These are phyloP conservation scores for Phialophora macrospora DNA, from an alignment of 2,329 filamentous ascomycete species.

Conservation along the genomic window DNA sequence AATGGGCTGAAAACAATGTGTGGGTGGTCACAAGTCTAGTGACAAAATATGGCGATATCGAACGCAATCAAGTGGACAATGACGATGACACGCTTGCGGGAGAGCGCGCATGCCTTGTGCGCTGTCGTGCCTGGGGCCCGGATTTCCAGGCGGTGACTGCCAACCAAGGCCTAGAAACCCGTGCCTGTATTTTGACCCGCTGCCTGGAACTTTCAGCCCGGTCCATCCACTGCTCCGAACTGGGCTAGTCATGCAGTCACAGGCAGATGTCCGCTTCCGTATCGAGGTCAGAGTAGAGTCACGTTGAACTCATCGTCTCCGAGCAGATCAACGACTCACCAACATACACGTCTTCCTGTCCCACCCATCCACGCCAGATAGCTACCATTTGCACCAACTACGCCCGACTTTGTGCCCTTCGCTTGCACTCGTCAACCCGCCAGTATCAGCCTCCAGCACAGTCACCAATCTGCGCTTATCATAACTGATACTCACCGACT, in stretches of 20 bases:
- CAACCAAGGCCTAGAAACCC: conserved; percentile 9
- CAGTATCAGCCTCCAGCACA: not conserved
- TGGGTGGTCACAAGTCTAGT: conserved; percentile 7
- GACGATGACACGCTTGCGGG: conserved; percentile 19
- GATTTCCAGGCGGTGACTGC: not conserved
- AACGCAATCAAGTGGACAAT: conserved; percentile 9
- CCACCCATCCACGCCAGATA: conserved; percentile 1
- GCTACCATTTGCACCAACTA: conserved; percentile 8
- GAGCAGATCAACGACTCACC: conserved; percentile 11
- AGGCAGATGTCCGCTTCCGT: conserved; percentile 14
- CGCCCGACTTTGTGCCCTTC: not conserved
- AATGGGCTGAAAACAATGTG: conserved; percentile 5
- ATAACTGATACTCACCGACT: conserved; percentile 19
- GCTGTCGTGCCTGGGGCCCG: conserved; percentile 13
- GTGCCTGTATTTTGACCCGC: conserved; percentile 7
- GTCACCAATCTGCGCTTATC: conserved; percentile 25
- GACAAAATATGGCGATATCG: conserved; percentile 17
- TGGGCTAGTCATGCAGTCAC: conserved; percentile 3
- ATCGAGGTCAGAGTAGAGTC: not conserved
- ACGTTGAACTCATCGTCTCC: conserved; percentile 14
- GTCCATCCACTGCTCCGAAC: conserved; percentile 12
- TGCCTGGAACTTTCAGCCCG: conserved; percentile 11
- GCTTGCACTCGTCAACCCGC: not conserved
- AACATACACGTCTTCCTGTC: conserved; percentile 18
- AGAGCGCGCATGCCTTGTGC: conserved; percentile 13